A percentile compares a stretch with the other conserved stretches of the same genome.
phyloP scores from a whole-genome alignment of 768 basidiomycete genomes.

The Trichaptum fuscoviolaceum region DNA sequence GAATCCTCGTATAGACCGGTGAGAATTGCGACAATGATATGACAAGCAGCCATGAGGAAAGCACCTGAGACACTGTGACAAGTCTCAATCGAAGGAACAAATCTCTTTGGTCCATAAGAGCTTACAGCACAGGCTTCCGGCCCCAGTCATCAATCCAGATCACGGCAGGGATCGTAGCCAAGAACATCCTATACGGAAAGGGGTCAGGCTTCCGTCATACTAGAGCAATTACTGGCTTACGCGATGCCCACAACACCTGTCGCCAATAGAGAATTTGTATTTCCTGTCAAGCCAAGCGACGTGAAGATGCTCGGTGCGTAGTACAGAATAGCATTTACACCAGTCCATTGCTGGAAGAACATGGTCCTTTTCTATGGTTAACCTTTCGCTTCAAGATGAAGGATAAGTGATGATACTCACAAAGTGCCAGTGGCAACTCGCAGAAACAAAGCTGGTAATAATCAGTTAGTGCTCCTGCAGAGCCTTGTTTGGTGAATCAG shows the following conservation, averaged over 20 bases:
- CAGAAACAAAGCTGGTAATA: conserved; percentile 45
- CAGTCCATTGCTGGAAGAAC: conserved; percentile 86
- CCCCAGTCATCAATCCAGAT: conserved; percentile 77
- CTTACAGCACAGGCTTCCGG: conserved; percentile 57
- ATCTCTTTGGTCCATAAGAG: not conserved
- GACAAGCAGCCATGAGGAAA: conserved; percentile 66
- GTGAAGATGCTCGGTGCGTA: conserved; percentile 71
- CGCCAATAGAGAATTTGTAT: conserved; percentile 50
- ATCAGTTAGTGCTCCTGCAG: conserved; percentile 7
- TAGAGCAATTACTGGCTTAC: conserved; percentile 33
- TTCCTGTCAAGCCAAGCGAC: conserved; percentile 54
- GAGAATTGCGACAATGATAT: conserved; percentile 64
- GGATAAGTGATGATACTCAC: conserved; percentile 23
- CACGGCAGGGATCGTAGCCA: conserved; percentile 76
- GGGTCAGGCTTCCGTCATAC: not conserved
- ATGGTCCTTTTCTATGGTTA: conserved; percentile 38
- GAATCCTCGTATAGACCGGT: conserved; percentile 51
- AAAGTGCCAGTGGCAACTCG: conserved; percentile 59
- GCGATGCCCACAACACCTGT: conserved; percentile 77
- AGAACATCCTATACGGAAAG: conserved; percentile 48
- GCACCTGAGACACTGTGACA: conserved; percentile 49
- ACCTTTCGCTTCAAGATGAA: conserved; percentile 5
- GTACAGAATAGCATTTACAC: conserved; percentile 71
- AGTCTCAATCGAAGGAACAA: not conserved
- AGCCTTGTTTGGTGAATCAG: not conserved